Evolutionary conservation across 2,329 filamentous ascomycete genomes (phyloP).

Genomic region (Fusarium tjaetaba): DNA sequence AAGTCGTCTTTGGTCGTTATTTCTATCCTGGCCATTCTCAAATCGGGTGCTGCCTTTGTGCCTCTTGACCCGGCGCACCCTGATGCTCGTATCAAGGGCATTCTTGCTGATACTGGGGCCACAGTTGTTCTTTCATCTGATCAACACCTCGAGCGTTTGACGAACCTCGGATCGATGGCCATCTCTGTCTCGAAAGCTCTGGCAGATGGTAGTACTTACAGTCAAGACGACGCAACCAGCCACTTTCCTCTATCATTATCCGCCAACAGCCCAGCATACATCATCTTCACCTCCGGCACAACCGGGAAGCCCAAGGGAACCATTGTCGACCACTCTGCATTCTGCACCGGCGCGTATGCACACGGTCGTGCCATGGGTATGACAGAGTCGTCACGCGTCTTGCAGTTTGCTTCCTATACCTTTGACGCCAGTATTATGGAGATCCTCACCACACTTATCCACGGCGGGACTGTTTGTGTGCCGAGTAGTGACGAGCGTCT

Average conservation of each 20-base stretch:
- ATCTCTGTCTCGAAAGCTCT: not conserved
- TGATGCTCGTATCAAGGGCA: conserved; percentile 1
- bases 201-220: fast-evolving
- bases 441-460: conserved; percentile 24
- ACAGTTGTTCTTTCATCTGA: not conserved
- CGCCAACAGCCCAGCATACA: not conserved
- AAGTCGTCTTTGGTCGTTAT: conserved; percentile 13
- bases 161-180: not conserved
- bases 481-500: conserved; percentile 52
- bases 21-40: conserved; percentile 16
- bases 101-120: not conserved
- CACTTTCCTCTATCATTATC: not conserved
- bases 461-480: conserved; percentile 47
- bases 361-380: conserved; percentile 22
- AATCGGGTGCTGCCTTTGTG: conserved; percentile 11
- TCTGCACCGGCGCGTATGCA: conserved; percentile 8
- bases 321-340: conserved; percentile 15
- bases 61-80: conserved; percentile 10
- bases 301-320: conserved; percentile 27
- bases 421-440: conserved; percentile 47
- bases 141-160: conserved; percentile 21
- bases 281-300: conserved; percentile 24
- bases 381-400: not conserved
- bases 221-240: fast-evolving
- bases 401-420: conserved; percentile 28